These are phyloP conservation scores for Huiozyma naganishii DNA, from an alignment of 805 yeast species.

Conservation along the genomic window DNA sequence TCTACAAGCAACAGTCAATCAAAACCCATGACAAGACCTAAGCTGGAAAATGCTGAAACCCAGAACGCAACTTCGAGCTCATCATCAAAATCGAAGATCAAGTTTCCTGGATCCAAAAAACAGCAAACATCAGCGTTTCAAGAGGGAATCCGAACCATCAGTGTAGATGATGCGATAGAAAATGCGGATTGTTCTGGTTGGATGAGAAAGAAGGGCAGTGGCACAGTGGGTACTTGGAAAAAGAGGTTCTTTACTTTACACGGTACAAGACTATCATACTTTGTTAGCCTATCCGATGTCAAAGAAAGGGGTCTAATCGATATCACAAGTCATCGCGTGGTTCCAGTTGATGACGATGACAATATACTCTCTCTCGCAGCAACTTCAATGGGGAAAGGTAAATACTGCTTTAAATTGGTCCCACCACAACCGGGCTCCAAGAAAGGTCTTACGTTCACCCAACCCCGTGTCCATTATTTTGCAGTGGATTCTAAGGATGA, in stretches of 20 bases:
- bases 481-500: constrained; percentile 88
- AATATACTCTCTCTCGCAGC: constrained; percentile 79
- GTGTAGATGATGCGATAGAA: constrained; percentile 68
- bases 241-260: constrained; percentile 75
- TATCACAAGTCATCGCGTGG: constrained; percentile 85
- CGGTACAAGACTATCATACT: constrained; percentile 87
- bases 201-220: constrained; percentile 88
- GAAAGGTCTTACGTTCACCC: constrained; percentile 91
- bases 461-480: constrained; percentile 89
- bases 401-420: constrained; percentile 79
- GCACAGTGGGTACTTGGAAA: constrained; percentile 81
- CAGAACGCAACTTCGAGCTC: background rate
- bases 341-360: constrained; percentile 77
- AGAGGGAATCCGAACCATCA: constrained; percentile 73
- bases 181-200: constrained; percentile 78
- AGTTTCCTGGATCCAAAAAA: constrained; percentile 29
- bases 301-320: constrained; percentile 89
- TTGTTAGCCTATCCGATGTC: constrained; percentile 61
- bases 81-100: constrained; percentile 24
- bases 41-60: background rate
- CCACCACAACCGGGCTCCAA: constrained; percentile 97
- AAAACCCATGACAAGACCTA: too few relatives aligned
- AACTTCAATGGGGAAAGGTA: constrained; percentile 83
- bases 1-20: too few relatives aligned
- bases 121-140: constrained; percentile 68